Evolutionary conservation across 495 filamentous ascomycete species (phyloP), one percentile per base, ranked within the genome.

Genomic region (Penicillium malachiteum): DNA sequence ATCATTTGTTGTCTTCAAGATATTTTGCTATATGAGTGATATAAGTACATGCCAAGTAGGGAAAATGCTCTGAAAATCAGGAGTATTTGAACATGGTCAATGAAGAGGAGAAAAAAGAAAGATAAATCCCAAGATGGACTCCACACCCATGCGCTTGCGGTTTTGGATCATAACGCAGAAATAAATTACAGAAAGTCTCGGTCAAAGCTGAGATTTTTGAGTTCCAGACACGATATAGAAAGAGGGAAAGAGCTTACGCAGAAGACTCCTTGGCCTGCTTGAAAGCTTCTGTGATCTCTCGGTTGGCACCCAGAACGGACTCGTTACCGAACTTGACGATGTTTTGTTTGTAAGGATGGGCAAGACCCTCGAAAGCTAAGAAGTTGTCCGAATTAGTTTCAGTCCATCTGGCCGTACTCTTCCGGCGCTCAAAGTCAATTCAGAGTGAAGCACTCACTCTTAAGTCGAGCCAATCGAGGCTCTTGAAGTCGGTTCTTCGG

Each of bases 401-500:
- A 31, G 26, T n/a, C 5, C 48, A 26, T 37, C 21, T 4, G 4
- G 21, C 21, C 21, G 21, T 26, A 4, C 21, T 26, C 21, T 26
- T 26, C 21, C 21, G 21, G 21, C 1, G 21, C 21, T 26, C 21
- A 13, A 37, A 37, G 34, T 37, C 34, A 13, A 37, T 37, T 37
- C 34, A 37, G 8, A 13, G 7, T 10, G 13, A 21, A 10, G 44
- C 39, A 75, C 83, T 69, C 59, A 88, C 86, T 84, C 83, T 96
- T 97, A 69, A 98, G 72, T 63, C 94, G 77, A n/a, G 83, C 89
- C 77, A 98, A 72, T 56, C 95, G 71, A 75, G 87, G 86, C 68
- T 94, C 89, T 66, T 92, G 78, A 63, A 98, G 75, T 60, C 91
- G 73, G 74, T 98, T 98, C 87, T 97, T 98, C 45, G 94, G 94